Base-by-base conservation (phyloP, 495 filamentous ascomycete species). In the Neurospora sublineolata region DNA sequence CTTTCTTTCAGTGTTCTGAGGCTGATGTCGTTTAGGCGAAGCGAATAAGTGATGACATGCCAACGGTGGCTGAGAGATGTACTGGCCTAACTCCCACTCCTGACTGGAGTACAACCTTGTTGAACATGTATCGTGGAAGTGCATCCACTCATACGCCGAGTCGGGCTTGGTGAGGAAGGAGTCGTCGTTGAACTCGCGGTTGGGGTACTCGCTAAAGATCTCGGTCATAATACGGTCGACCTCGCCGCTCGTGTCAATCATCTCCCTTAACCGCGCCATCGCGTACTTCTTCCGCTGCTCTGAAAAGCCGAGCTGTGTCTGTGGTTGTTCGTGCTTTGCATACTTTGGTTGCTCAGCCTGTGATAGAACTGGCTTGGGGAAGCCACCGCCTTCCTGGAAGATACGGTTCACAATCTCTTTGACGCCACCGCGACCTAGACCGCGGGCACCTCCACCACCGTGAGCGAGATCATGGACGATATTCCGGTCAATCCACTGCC, bases 1-100 rank as follows among this genome's bases (percentile, higher is more conserved):
- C 72, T 82, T 85, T 68, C 71, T 74, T 3, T 79, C 79, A 60
- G 75, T 74, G 64, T 46, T 44, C 58, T 76, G 79, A 14, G 75
- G 84, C 78, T 71, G 79, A 71, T 73, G 84, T 71, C 71, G 85
- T 78, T 82, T 82, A 14, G 88, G 83, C 4, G 86, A 86, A 16
- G 94, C 92, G 78, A 99, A 99, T 9, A 99, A 86, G 78, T 93
- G 86, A 77, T 99, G 96, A 80, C 97, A 97, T 6, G 92, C 95
- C 1, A 97, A 86, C 36, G 93, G 85, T 1, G 94, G 89, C 75
- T 93, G 90, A 75, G 89, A 90, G 71, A 97, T 87, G 79, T 99
- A 99, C 0, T 92, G 88, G 18, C 83, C 84, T 37, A 97, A 82
- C 78, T 98, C 94, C 90, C 94, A 97, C 58, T 95, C 94, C 79